Evolutionary conservation across 345 rosid genomes (phyloP), one percentile per base, ranked within the genome.

Genomic region (Garcia nutans): DNA sequence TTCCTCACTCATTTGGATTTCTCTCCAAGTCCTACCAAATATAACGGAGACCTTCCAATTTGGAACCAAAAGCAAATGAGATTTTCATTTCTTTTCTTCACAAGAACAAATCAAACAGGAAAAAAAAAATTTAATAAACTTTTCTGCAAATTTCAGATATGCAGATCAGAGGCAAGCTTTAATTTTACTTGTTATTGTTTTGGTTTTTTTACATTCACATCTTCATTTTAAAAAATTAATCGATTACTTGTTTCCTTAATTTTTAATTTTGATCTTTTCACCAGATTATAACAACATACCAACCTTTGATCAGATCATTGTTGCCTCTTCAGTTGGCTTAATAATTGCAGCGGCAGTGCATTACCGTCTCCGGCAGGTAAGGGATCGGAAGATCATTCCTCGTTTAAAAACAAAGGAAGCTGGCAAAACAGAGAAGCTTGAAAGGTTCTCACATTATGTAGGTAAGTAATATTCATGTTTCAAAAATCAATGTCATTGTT

Each of bases 381-480:
- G 88, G 77, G 84, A 89, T 78, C 81, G 84, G 49, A 94, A 85
- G 84, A 86, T 89, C 81, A 82, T 88, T 60, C 98, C 98, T 10
- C 87, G 87, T 55, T 68, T 90, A 3, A 85, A 77, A 73, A 68
- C 77, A 16, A 74, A 85, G 2, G 84, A 85, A 69, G 83, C 82
- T 0, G 90, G 87, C 65, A 87, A 76, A 2, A 81, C 82, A 22
- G 85, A 82, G 28, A 85, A 83, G 76, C 84, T 92, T 16, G 98
- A 94, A 79, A 88, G 82, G 80, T 94, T 94, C 87, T 82, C 95
- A 26, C 85, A 90, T 74, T 94, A 88, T 76, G 91, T 94, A 76
- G 98, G 97, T 92, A 86, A 65, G 59, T 24, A 2, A 28, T 2
- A 28, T 28, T 28, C 31, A 28, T 28, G 31, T 28, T 28, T 28